A percentile compares a stretch with the other conserved stretches of the same genome.
Evolutionary conservation across 177 flowering plant genomes (phyloP).

Genomic region (Vitis hybrid): DNA sequence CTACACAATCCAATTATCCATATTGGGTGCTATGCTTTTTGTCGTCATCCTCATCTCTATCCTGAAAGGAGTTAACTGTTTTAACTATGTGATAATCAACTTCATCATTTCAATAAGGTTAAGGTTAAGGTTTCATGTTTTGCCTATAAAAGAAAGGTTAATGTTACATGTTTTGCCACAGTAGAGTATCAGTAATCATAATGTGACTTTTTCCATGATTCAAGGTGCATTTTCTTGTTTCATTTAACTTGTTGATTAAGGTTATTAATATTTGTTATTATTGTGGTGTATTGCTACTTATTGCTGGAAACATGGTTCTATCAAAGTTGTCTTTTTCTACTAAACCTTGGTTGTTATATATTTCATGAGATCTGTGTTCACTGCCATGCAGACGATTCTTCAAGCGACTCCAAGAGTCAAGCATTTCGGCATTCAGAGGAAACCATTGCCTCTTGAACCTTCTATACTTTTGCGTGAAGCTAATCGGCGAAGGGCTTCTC

Average conservation of each 20-base stretch:
- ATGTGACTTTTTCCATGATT: not conserved
- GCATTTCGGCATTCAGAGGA: constrained; percentile 90
- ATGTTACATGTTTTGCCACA: not conserved
- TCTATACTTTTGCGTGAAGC: constrained; percentile 88
- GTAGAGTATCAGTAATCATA: not conserved
- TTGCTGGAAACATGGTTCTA: not conserved
- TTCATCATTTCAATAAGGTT: not conserved
- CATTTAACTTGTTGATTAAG: not conserved
- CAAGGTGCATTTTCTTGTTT: not conserved
- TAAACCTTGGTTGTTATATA: not conserved
- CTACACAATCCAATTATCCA: not conserved
- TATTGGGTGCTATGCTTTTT: not conserved
- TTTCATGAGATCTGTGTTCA: not conserved
- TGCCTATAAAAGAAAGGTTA: not conserved
- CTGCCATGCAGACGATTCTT: constrained; percentile 65
- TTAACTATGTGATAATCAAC: not conserved
- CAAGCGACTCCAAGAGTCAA: constrained; percentile 63
- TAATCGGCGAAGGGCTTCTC: constrained; percentile 93
- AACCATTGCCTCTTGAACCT: constrained; percentile 92
- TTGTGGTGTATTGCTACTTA: no score
- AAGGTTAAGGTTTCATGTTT: not conserved
- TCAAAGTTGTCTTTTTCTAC: not conserved
- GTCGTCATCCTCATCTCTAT: not conserved
- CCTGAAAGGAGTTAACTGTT: not conserved
- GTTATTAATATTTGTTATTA: not conserved